These are phyloP conservation scores for Phytopythium delawarense DNA, from an alignment of 352 stramenopile genomes.

Conservation along the genomic window DNA sequence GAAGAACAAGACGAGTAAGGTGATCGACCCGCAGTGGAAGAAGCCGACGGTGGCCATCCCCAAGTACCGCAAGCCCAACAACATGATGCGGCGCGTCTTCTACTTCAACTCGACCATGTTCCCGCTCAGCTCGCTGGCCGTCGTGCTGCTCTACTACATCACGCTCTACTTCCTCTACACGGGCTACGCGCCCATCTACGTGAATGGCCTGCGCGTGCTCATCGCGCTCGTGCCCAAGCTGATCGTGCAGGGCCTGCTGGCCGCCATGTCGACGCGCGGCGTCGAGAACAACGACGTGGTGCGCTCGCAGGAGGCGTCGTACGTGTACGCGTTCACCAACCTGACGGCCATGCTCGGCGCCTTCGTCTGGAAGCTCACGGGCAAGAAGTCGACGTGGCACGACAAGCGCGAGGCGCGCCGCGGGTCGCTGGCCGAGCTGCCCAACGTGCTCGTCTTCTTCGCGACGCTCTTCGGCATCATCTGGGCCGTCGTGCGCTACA, in stretches of 20 bases:
- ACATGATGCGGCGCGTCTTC: constrained; percentile 82
- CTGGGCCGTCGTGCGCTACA: constrained; percentile 79
- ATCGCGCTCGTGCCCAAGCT: constrained; percentile 69
- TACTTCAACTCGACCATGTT: constrained; percentile 84
- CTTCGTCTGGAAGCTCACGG: constrained; percentile 82
- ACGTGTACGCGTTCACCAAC: constrained; percentile 82
- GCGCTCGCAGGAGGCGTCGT: constrained; percentile 74
- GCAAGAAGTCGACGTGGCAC: constrained; percentile 61
- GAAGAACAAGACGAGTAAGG: constrained; percentile 64
- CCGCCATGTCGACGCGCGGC: constrained; percentile 65
- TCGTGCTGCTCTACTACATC: constrained; percentile 84
- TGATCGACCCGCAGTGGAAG: constrained; percentile 79
- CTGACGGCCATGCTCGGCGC: constrained; percentile 69
- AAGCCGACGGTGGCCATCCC: constrained; percentile 61
- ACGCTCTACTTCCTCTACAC: constrained; percentile 86
- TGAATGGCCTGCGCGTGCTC: constrained; percentile 65
- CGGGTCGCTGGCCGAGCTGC: constrained; percentile 68
- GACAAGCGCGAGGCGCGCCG: constrained; percentile 62
- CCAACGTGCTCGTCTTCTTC: constrained; percentile 83
- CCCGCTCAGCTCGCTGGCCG: constrained; percentile 67
- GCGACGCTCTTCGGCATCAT: constrained; percentile 65
- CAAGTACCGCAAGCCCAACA: constrained; percentile 77
- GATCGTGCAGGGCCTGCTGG: constrained; percentile 67
- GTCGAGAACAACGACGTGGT: constrained; percentile 83
- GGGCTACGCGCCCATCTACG: constrained; percentile 78